Conservation (phyloP, 1,284 basidiomycete genomes). For the Athelia psychrophila region DNA sequence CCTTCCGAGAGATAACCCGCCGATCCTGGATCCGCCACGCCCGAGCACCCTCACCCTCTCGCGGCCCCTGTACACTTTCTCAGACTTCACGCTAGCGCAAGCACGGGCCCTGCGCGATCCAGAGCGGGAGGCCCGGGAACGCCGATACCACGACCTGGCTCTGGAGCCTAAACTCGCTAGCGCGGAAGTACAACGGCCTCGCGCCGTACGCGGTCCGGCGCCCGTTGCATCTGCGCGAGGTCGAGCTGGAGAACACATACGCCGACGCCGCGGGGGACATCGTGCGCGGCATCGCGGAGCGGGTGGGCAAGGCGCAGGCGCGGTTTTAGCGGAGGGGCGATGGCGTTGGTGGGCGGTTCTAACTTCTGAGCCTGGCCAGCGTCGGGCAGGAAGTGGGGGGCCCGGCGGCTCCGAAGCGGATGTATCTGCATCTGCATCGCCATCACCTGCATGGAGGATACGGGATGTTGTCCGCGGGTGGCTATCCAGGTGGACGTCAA, state of each 20-base stretch:
- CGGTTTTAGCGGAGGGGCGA: background rate
- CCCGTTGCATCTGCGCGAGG: conserved; percentile 50
- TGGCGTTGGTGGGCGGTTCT: background rate
- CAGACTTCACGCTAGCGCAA: conserved; percentile 41
- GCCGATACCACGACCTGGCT: conserved; percentile 67
- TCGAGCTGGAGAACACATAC: conserved; percentile 60
- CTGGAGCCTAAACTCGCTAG: conserved; percentile 69
- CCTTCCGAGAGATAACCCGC: conserved; percentile 65
- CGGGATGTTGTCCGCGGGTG: conserved; percentile 19
- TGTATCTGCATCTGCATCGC: background rate
- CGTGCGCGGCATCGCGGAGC: conserved; percentile 34
- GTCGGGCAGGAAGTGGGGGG: too few relatives aligned
- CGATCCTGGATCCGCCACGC: conserved; percentile 69
- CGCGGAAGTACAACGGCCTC: conserved; percentile 77
- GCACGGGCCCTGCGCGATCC: conserved; percentile 56
- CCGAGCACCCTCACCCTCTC: conserved; percentile 52
- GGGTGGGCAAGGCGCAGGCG: background rate
- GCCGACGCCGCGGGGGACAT: conserved; percentile 54
- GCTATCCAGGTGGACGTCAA: conserved; percentile 12
- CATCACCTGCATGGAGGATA: conserved; percentile 5
- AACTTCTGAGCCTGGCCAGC: background rate
- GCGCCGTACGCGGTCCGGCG: conserved; percentile 76
- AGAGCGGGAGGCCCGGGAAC: conserved; percentile 75
- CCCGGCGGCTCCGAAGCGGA: conserved; percentile 2
- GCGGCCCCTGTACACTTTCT: conserved; percentile 38